Evolutionary conservation across 495 filamentous ascomycete species (phyloP), one percentile per base, ranked within the genome.

Genomic region (Hyphodiscus hymeniophilus): DNA sequence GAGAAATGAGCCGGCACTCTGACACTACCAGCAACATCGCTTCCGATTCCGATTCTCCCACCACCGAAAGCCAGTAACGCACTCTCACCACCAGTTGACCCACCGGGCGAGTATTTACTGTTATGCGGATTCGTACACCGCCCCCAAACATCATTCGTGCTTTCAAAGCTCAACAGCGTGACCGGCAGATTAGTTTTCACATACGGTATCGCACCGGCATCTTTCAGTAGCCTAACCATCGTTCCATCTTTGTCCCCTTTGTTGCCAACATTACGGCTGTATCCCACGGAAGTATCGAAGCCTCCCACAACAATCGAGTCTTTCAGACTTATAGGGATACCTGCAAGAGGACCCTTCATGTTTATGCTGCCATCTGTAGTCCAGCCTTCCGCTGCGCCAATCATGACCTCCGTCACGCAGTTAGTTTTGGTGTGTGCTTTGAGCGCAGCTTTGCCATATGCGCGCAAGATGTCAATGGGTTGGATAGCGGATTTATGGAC

Each of bases 161-260:
- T 89, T 63, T 97, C 92, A 58, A 97, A 97, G 24, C 83, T 89
- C 42, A 97, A 72, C 7, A 98, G 76, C 0, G 91, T 94, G 42
- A 91, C 84, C 3, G 92, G 92, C n/a, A 92, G 59, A 46, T 92
- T 91, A 1, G 92, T 98, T 71, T 97, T 98, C 15, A 90, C 88
- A 63, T 95, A 95, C 1, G 92, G 92, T 0, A 98, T 73, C 3
- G 92, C 92, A n/a, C 86, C 85, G n/a, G 89, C 88, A 65, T 95
- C 89, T 57, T 94, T 94, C 23, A 96, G 67, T 13, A 97, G 58
- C 42, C 73, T 73, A 3, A 87, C 79, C 64, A 94, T 76, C 0
- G 80, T 70, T 0, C 90, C 89, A 73, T 96, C 88, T 38, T 75
- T 60, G 1, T 59, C 34, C 7, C 66, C 66, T 7, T 79, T 79